Conservation (phyloP, 495 filamentous ascomycete species). For the Penicillium daleae region DNA sequence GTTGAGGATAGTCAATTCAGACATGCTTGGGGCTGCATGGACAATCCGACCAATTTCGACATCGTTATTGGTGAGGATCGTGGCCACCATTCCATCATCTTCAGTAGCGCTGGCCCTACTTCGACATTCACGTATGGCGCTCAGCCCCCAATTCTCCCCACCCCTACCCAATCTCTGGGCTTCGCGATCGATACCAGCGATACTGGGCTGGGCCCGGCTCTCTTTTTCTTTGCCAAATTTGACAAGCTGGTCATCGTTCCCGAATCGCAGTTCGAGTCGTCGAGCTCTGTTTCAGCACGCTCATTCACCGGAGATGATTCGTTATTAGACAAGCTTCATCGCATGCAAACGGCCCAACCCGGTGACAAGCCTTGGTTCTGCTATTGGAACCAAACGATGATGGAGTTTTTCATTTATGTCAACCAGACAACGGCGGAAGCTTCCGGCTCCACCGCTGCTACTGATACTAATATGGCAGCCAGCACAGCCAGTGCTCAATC, state of each 20-base stretch:
- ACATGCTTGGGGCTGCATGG: constrained; percentile 71
- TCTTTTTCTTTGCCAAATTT: constrained; percentile 70
- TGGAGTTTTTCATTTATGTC: constrained; percentile 84
- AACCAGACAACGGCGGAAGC: constrained; percentile 54
- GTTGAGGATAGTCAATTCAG: constrained; percentile 61
- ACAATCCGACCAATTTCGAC: constrained; percentile 39
- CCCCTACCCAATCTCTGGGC: constrained; percentile 51
- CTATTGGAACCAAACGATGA: constrained; percentile 78
- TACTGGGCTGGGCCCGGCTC: constrained; percentile 68
- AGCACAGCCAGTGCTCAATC: constrained; percentile 2
- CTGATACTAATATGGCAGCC: constrained; percentile 10
- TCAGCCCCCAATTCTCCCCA: constrained; percentile 64
- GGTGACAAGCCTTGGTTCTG: constrained; percentile 85
- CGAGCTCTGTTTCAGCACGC: constrained; percentile 33
- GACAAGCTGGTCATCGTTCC: constrained; percentile 82
- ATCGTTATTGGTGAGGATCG: constrained; percentile 37
- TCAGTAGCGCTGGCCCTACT: constrained; percentile 33
- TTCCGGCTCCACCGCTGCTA: constrained; percentile 27
- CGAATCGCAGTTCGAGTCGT: constrained; percentile 50
- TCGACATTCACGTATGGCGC: constrained; percentile 67
- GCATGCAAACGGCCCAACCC: constrained; percentile 54
- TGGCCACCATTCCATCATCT: constrained; percentile 32
- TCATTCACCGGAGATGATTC: constrained; percentile 34
- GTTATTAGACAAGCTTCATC: constrained; percentile 18
- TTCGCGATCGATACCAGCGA: constrained; percentile 70